Conservation (phyloP, 2,329 filamentous ascomycete species). For the Fusarium decemcellulare region DNA sequence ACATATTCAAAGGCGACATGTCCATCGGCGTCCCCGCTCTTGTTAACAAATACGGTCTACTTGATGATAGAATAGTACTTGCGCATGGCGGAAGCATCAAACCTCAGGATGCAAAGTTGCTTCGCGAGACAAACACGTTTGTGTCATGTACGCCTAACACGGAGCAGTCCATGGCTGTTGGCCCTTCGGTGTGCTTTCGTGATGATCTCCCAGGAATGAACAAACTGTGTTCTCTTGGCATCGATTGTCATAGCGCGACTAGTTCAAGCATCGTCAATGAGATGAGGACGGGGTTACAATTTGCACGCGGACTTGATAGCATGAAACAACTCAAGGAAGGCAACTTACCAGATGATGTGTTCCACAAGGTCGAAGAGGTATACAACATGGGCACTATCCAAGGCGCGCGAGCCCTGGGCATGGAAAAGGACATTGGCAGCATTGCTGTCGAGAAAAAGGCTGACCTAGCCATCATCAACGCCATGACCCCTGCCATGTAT, state of each 20-base stretch:
- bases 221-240: slow-evolving; percentile 1
- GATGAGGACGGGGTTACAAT: slow-evolving; percentile 2
- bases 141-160: slow-evolving; percentile 26
- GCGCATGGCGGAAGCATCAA: slow-evolving; percentile 11
- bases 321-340: not conserved
- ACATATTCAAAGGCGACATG: not conserved
- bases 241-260: slow-evolving; percentile 11
- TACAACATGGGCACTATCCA: slow-evolving; percentile 18
- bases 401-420: slow-evolving; percentile 9
- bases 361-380: not conserved
- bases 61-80: slow-evolving; percentile 14
- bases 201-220: slow-evolving; percentile 8
- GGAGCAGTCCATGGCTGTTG: slow-evolving; percentile 27
- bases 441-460: slow-evolving; percentile 13
- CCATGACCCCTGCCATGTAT: slow-evolving; percentile 9
- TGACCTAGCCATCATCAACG: slow-evolving; percentile 7
- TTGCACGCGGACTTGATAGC: not conserved
- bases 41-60: not conserved
- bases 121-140: not conserved
- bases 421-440: slow-evolving; percentile 13
- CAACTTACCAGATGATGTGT: not conserved
- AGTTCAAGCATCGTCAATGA: slow-evolving; percentile 11
- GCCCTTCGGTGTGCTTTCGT: slow-evolving; percentile 3
- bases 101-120: not conserved
- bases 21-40: slow-evolving; percentile 10